A percentile compares a stretch with the other conserved stretches of the same genome.
Evolutionary conservation across 2,329 filamentous ascomycete species (phyloP).

Genomic region (Aspergillus vadensis): DNA sequence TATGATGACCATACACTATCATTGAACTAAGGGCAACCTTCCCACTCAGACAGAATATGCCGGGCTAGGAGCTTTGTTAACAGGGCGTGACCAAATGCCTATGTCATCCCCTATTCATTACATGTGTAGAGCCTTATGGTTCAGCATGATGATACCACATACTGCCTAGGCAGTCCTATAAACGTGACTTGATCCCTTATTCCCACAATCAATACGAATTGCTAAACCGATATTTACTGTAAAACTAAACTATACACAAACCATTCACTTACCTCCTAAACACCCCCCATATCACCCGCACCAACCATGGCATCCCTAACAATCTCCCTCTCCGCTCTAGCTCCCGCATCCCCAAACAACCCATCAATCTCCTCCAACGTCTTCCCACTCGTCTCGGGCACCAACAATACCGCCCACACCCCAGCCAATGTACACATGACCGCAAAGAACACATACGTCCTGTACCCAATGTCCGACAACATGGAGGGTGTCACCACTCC

Average conservation of each 20-base stretch:
- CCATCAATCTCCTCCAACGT: constrained; percentile 34
- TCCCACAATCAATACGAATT: too few species aligned
- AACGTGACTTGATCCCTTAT: too few species aligned
- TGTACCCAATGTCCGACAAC: constrained; percentile 38
- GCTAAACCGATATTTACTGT: too few species aligned
- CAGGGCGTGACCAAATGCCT: too few species aligned
- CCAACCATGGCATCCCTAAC: neutral
- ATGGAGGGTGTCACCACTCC: constrained; percentile 67
- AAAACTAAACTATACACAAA: neutral
- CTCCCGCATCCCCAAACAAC: constrained; percentile 21
- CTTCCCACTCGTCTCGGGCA: constrained; percentile 35
- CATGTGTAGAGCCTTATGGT: too few species aligned
- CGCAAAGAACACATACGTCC: constrained; percentile 27
- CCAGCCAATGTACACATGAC: constrained; percentile 15
- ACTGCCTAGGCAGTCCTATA: too few species aligned
- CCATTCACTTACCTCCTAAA: neutral
- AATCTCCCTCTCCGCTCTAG: neutral
- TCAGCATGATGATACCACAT: too few species aligned
- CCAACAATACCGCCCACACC: constrained; percentile 28
- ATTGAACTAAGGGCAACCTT: too few species aligned
- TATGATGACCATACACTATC: too few species aligned
- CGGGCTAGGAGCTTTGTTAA: too few species aligned
- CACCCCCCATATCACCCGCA: neutral
- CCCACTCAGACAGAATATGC: too few species aligned
- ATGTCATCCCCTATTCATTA: too few species aligned